phyloP scores from a whole-genome alignment of 352 stramenopile genomes.

The Pythium grandisporangium region DNA sequence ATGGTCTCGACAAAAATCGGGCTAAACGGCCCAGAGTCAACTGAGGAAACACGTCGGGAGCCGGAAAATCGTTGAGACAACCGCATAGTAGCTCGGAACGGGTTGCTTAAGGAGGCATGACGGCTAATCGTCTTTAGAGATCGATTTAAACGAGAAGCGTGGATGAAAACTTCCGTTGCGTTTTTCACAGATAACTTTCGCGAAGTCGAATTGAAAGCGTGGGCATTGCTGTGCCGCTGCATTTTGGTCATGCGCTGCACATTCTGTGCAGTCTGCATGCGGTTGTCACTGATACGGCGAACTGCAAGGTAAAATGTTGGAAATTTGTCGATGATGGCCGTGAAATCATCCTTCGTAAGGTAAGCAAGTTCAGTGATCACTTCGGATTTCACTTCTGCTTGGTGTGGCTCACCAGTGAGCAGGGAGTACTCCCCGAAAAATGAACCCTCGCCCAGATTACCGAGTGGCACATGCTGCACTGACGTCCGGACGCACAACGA shows the following conservation, averaged over 20 bases:
- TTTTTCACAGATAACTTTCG: constrained; percentile 6
- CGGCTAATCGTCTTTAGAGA: neutral
- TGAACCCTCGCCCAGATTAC: constrained; percentile 58
- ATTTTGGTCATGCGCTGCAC: constrained; percentile 57
- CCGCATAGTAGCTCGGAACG: neutral
- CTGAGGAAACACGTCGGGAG: constrained; percentile 7
- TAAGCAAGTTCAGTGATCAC: constrained; percentile 58
- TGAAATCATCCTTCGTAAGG: constrained; percentile 48
- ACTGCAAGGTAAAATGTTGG: constrained; percentile 60
- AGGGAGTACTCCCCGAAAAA: constrained; percentile 73
- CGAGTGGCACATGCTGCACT: constrained; percentile 28
- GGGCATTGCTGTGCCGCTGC: constrained; percentile 18
- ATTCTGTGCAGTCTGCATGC: constrained; percentile 57
- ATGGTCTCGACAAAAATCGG: constrained; percentile 12
- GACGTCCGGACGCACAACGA: constrained; percentile 32
- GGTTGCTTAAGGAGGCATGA: neutral
- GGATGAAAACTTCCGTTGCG: constrained; percentile 3
- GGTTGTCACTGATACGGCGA: constrained; percentile 53
- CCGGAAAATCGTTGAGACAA: constrained; percentile 11
- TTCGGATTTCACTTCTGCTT: constrained; percentile 51
- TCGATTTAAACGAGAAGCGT: neutral
- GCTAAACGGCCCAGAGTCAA: constrained; percentile 10
- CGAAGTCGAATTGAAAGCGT: neutral
- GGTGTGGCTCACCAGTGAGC: constrained; percentile 37
- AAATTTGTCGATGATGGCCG: constrained; percentile 47